These are phyloP conservation scores for Phytophthora foliorum DNA, from an alignment of 352 stramenopile species.

Conservation along the genomic window DNA sequence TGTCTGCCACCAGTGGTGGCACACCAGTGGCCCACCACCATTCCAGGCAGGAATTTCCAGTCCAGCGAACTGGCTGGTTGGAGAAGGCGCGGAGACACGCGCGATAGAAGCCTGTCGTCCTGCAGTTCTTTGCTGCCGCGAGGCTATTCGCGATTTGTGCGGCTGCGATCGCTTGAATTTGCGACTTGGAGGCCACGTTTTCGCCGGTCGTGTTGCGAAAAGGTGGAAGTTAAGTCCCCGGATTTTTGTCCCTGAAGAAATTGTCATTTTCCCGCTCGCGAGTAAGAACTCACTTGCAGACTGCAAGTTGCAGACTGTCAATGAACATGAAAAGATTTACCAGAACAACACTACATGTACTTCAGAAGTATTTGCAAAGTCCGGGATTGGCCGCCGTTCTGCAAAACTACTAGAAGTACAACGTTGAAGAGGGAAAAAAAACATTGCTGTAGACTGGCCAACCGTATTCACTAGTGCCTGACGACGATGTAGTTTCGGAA, in stretches of 20 bases:
- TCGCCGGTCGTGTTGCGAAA: constrained; percentile 3
- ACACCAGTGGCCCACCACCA: too few species aligned
- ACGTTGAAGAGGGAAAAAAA: too few species aligned
- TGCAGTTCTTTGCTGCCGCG: constrained; percentile 31
- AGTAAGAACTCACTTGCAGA: too few species aligned
- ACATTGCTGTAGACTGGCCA: too few species aligned
- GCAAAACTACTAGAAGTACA: too few species aligned
- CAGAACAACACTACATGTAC: not conserved
- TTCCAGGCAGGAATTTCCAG: not conserved
- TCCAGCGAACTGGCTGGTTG: constrained; percentile 9
- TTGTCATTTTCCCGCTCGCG: not conserved
- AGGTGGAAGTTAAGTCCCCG: not conserved
- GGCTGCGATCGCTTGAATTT: constrained; percentile 13
- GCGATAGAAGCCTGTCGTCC: constrained; percentile 16
- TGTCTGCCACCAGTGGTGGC: constrained; percentile 1
- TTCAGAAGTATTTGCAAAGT: too few species aligned
- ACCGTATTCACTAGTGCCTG: too few species aligned
- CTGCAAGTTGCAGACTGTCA: too few species aligned
- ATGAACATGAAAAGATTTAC: too few species aligned
- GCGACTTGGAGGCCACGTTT: not conserved
- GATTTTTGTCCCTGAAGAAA: not conserved
- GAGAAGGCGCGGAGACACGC: constrained; percentile 22
- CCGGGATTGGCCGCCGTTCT: too few species aligned
- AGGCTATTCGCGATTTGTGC: constrained; percentile 2
- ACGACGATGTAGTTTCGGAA: not conserved